These are phyloP conservation scores for Psilocybe subaeruginosa DNA, from an alignment of 768 basidiomycete genomes.

Conservation along the genomic window DNA sequence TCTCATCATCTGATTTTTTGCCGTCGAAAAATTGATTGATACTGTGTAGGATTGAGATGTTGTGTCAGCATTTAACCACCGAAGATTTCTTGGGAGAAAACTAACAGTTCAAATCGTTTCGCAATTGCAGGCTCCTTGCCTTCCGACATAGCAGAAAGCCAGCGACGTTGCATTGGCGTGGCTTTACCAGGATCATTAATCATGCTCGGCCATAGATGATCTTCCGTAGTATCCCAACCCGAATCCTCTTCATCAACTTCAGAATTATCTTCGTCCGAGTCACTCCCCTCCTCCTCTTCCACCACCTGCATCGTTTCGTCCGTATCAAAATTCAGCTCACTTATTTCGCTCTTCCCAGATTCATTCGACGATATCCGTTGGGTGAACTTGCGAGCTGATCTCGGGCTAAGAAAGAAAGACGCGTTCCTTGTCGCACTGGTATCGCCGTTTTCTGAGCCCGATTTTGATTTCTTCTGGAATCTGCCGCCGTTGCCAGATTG, in stretches of 20 bases:
- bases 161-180: conserved; percentile 75
- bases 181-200: conserved; percentile 85
- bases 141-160: conserved; percentile 91
- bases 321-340: conserved; percentile 37
- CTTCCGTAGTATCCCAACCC: conserved; percentile 51
- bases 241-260: conserved; percentile 35
- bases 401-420: conserved; percentile 56
- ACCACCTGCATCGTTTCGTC: conserved; percentile 32
- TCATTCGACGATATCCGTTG: conserved; percentile 50
- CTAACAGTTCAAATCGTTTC: conserved; percentile 80
- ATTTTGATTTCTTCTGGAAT: conserved; percentile 15
- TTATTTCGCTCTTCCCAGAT: conserved; percentile 41
- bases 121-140: conserved; percentile 73
- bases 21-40: conserved; percentile 96
- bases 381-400: conserved; percentile 34
- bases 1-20: conserved; percentile 89
- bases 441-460: conserved; percentile 4
- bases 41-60: conserved; percentile 38
- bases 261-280: conserved; percentile 16
- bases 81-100: conserved; percentile 1
- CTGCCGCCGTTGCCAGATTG: conserved; percentile 19
- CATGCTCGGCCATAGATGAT: conserved; percentile 59
- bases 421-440: conserved; percentile 7
- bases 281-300: conserved; percentile 25
- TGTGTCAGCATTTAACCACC: not conserved